These are phyloP conservation scores for Penicillium crystallinum DNA, from an alignment of 495 filamentous ascomycete genomes.

Conservation along the genomic window DNA sequence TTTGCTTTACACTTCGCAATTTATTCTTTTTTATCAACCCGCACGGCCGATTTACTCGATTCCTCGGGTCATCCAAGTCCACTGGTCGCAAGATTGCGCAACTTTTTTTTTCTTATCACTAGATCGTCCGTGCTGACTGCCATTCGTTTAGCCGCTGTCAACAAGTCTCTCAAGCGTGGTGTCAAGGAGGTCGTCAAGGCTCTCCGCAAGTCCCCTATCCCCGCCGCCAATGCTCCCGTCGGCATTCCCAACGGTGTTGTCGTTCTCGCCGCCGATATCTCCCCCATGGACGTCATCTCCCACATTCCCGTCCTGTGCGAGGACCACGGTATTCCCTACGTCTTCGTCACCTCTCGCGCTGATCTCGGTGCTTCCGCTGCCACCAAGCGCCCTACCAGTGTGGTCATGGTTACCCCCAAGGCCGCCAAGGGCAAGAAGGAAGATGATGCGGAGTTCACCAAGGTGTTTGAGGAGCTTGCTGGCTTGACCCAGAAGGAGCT, in stretches of 20 bases:
- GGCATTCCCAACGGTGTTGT: conserved; percentile 64
- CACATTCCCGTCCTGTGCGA: conserved; percentile 97
- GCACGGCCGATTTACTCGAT: neutral
- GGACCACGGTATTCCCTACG: conserved; percentile 90
- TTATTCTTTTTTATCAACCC: neutral
- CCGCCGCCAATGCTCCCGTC: conserved; percentile 46
- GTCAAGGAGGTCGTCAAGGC: conserved; percentile 98
- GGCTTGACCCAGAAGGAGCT: conserved; percentile 70
- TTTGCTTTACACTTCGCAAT: neutral
- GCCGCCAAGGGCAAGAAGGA: conserved; percentile 49
- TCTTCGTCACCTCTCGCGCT: conserved; percentile 81
- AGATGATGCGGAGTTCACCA: conserved; percentile 62
- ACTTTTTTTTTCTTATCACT: neutral
- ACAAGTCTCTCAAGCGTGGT: conserved; percentile 90
- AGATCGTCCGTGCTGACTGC: conserved; percentile 15
- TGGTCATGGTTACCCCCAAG: conserved; percentile 76
- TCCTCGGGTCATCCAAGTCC: neutral
- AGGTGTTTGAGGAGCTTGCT: conserved; percentile 65
- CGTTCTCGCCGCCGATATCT: conserved; percentile 93
- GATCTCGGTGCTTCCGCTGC: conserved; percentile 86
- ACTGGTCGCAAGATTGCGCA: conserved; percentile 1
- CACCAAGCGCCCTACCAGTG: conserved; percentile 93
- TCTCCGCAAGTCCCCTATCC: conserved; percentile 76
- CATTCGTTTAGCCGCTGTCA: conserved; percentile 65
- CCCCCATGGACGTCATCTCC: conserved; percentile 93